Conservation (phyloP, 192 early-diverging fungal species). For the Spizellomyces punctatus region DNA sequence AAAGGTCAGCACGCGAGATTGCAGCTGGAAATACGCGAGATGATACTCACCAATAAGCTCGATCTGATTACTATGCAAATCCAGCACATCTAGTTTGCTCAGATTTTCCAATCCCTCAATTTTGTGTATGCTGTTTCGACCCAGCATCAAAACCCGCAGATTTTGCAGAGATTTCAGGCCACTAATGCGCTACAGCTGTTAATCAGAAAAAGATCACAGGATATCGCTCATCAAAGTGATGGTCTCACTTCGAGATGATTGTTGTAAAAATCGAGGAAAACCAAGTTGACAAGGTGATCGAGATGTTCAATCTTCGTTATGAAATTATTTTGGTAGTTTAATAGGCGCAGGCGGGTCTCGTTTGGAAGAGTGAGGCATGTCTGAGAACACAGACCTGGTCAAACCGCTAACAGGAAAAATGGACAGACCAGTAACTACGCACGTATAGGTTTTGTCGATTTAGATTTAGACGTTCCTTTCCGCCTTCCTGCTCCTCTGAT, state of each 20-base stretch:
- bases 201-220: conserved; percentile 1
- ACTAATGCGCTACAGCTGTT: conserved; percentile 23
- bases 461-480: conserved; percentile 41
- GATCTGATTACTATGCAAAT: conserved; percentile 55
- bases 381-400: neutral
- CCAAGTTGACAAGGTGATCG: conserved; percentile 43
- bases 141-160: conserved; percentile 58
- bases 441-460: conserved; percentile 38
- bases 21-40: neutral
- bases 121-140: conserved; percentile 46
- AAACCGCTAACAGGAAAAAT: neutral
- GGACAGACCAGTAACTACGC: neutral
- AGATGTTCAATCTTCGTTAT: conserved; percentile 49
- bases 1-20: neutral
- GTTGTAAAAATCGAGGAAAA: conserved; percentile 60
- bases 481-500: conserved; percentile 10
- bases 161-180: conserved; percentile 40
- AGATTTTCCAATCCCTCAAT: conserved; percentile 41
- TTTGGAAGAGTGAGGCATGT: conserved; percentile 30
- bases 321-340: conserved; percentile 57
- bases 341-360: conserved; percentile 45
- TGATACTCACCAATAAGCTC: conserved; percentile 37
- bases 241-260: conserved; percentile 45
- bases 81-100: conserved; percentile 52
- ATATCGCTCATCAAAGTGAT: neutral